A percentile compares a stretch with the other conserved stretches of the same genome.
Conservation (phyloP, 2,329 filamentous ascomycete genomes). For the Akanthomyces dipterigenus region DNA sequence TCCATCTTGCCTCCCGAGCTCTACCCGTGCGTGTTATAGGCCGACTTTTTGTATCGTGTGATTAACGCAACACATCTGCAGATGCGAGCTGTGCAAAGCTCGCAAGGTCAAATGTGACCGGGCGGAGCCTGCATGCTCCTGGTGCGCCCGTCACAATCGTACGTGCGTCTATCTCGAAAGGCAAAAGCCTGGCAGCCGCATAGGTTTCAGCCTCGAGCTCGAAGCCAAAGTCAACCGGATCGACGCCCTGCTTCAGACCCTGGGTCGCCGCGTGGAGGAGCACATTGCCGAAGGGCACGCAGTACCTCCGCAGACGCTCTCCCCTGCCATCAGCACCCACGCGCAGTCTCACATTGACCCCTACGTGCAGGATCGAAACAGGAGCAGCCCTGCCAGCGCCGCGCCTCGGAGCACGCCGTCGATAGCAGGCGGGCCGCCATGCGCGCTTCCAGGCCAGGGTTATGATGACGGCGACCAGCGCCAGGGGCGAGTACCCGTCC, state of each 20-base stretch:
- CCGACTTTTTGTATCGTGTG: background rate
- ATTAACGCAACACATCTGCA: conserved; percentile 15
- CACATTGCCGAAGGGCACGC: conserved; percentile 31
- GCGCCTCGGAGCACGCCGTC: background rate
- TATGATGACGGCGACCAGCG: conserved; percentile 11
- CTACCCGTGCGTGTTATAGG: background rate
- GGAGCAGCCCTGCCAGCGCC: conserved; percentile 17
- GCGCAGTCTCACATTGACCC: conserved; percentile 24
- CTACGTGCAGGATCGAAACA: conserved; percentile 17
- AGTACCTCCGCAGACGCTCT: conserved; percentile 18
- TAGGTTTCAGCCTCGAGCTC: conserved; percentile 56
- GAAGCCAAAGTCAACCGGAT: conserved; percentile 49
- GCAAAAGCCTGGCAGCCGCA: conserved; percentile 60
- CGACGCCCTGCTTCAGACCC: conserved; percentile 36
- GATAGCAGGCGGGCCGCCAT: conserved; percentile 11
- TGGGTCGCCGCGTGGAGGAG: conserved; percentile 36
- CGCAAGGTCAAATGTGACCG: conserved; percentile 44
- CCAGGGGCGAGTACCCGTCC: background rate
- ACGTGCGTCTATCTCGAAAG: conserved; percentile 62
- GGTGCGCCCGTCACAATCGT: conserved; percentile 62
- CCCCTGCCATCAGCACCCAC: conserved; percentile 31
- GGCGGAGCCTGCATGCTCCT: conserved; percentile 57
- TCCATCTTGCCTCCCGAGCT: background rate
- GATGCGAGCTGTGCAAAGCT: conserved; percentile 39
- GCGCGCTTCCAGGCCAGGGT: background rate